These are phyloP conservation scores for Fusarium denticulatum DNA, from an alignment of 2,329 filamentous ascomycete species.

Conservation along the genomic window DNA sequence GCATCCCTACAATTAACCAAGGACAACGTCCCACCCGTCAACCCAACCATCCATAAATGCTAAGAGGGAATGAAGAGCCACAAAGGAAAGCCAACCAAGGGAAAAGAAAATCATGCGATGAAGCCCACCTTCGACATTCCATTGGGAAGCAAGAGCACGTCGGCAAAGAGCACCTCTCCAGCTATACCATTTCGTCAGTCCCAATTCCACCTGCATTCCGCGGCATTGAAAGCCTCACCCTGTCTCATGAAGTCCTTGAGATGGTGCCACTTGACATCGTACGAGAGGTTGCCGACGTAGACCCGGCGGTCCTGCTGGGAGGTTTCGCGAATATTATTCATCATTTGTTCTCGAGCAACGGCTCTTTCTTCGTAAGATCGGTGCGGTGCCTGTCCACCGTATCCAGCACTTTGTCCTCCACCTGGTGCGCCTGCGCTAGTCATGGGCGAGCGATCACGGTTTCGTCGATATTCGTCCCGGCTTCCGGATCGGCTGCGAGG, in stretches of 20 bases:
- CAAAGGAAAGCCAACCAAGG: slow-evolving; percentile 82
- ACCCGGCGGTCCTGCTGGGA: slow-evolving; percentile 99
- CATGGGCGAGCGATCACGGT: slow-evolving; percentile 85
- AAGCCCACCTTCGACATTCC: slow-evolving; percentile 99
- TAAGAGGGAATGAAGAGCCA: slow-evolving; percentile 70
- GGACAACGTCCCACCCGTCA: slow-evolving; percentile 97
- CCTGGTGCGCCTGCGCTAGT: slow-evolving; percentile 74
- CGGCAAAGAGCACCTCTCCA: slow-evolving; percentile 99
- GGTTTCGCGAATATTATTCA: slow-evolving; percentile 90
- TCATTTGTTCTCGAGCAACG: slow-evolving; percentile 91
- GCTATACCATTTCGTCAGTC: slow-evolving; percentile 68
- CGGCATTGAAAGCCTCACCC: slow-evolving; percentile 70
- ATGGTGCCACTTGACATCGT: slow-evolving; percentile 99
- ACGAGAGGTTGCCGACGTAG: slow-evolving; percentile 98
- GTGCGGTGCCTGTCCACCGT: slow-evolving; percentile 68
- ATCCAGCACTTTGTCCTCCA: slow-evolving; percentile 76
- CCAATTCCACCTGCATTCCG: slow-evolving; percentile 42
- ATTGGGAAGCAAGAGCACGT: slow-evolving; percentile 99
- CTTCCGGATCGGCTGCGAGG: slow-evolving; percentile 80
- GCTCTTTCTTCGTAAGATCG: slow-evolving; percentile 86
- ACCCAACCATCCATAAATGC: slow-evolving; percentile 92
- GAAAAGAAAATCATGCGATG: slow-evolving; percentile 79
- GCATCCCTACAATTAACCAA: slow-evolving; percentile 97
- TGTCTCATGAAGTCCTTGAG: slow-evolving; percentile 99
- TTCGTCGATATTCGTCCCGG: slow-evolving; percentile 79